Evolutionary conservation across 2,329 filamentous ascomycete genomes (phyloP), one percentile per base, ranked within the genome.

Genomic region (Neonectria ditissima): DNA sequence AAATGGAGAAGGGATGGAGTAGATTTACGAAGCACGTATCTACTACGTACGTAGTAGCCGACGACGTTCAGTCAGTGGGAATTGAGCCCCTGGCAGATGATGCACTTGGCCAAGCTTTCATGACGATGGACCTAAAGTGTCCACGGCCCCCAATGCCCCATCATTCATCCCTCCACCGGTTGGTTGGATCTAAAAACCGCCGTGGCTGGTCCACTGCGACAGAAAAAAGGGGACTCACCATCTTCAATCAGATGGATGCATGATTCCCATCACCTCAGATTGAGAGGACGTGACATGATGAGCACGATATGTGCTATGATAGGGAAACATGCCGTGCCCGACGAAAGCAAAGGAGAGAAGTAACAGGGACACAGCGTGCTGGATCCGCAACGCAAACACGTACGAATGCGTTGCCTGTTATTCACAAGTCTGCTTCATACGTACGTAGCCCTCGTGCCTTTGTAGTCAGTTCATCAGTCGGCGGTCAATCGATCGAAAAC

Each of bases 91-190:
- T 68, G 55, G 52, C 51, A 48, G 44, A 60, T 63, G 24, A 6
- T 26, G 65, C 67, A 69, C 63, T 66, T 66, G 65, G 63, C 69
- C 65, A 72, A 70, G 69, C 66, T 69, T 72, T 65, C 65, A 55
- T 67, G 59, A 53, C 45, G 51, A 57, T 56, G 52, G 59, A 48
- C 65, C 68, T 63, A 70, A 72, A 68, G 54, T 59, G 65, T 63
- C 59, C 60, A 56, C 24, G 28, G 24, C 52, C 52, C 51, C 45
- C 30, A 56, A 39, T n/a, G n/a, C 26, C 16, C 26, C 52, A 28
- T 30, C 52, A 37, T 47, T 14, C n/a, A 26, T 26, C 24, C 24
- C 51, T 43, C 30, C 51, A 47, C 28, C 45, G 20, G 45, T 52
- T 55, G 53, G 59, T 52, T 57, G 45, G 45, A 37, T 50, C 37